Evolutionary conservation across 306 rosid species (phyloP).

Genomic region (Vigna reflexopilosa): DNA sequence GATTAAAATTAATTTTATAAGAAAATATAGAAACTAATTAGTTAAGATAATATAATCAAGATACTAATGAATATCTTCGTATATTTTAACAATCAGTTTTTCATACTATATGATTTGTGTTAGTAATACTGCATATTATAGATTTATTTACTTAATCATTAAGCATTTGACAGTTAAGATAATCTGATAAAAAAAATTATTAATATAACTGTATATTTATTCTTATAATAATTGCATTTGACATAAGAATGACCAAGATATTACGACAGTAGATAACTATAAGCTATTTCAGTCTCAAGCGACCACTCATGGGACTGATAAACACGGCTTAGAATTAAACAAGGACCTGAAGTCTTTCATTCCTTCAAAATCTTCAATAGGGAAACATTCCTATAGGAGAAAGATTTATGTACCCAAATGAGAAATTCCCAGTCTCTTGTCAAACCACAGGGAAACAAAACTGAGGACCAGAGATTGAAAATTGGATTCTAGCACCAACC

Average conservation of each 20-base stretch:
- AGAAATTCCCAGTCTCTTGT: not conserved
- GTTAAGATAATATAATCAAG: not conserved
- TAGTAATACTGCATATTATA: not conserved
- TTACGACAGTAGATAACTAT: not conserved
- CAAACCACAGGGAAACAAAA: not conserved
- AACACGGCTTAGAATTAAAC: not conserved
- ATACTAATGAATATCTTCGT: not conserved
- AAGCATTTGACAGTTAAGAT: not conserved
- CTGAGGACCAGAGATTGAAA: not conserved
- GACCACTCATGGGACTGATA: not conserved
- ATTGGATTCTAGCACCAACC: not conserved
- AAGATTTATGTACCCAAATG: not conserved
- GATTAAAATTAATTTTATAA: too few relatives aligned
- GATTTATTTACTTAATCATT: not conserved
- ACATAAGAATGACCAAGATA: not conserved
- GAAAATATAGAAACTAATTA: not conserved
- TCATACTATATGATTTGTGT: slow-evolving; percentile 6
- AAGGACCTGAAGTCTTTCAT: slow-evolving; percentile 21
- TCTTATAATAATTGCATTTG: slow-evolving; percentile 5
- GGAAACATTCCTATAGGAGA: not conserved
- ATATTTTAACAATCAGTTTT: slow-evolving; percentile 13
- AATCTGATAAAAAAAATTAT: not conserved
- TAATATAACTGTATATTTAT: not conserved
- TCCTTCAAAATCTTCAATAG: slow-evolving; percentile 17
- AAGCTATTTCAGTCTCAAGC: not conserved